Evolutionary conservation across 1,284 basidiomycete species (phyloP), one percentile per base, ranked within the genome.

Genomic region (Sparassis latifolia): DNA sequence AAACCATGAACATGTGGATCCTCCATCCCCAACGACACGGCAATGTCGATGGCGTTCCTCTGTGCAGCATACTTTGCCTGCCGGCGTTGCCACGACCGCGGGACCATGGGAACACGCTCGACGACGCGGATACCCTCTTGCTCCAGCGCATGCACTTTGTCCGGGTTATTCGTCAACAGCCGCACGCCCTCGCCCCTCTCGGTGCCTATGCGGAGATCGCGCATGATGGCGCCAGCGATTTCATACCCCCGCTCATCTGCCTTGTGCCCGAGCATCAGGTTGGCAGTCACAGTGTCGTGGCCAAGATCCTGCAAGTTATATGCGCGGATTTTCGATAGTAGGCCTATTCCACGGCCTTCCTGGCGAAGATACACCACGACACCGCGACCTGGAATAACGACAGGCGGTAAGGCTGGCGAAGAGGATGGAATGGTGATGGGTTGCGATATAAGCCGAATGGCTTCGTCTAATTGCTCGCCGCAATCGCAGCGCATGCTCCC

Each of bases 401-500:
- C 65, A 9, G 71, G 55, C 47, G 58, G 58, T 35, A 58, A 58
- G 49, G 65, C 61, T 53, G 68, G 58, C 31, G 58, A 59, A 41
- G 66, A 61, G 47, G 69, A 60, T 50, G 76, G 70, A 48, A 79
- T 61, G 5, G 68, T 64, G 60, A 85, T 82, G 42, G 89, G 85
- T 63, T 84, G 79, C 12, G 88, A 89, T 58, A 99, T 98, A 57
- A 89, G 84, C 6, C 93, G 83, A 58, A 99, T 86, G 30, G 97
- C 94, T 67, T 98, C 95, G 69, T 98, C 94, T 10, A 99, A 78
- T 68, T 99, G 97, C 68, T 99, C 95, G 20, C 97, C 97, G 64
- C 97, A 99, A 68, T 99, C 97, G 68, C 97, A 99, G 33, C 97
- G 86, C 86, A 97, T 95, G 64, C 92, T 96, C 7, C 97, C 97